Evolutionary conservation across 371 early-diverging fungal genomes (phyloP).

Genomic region (Zychaea mexicana): DNA sequence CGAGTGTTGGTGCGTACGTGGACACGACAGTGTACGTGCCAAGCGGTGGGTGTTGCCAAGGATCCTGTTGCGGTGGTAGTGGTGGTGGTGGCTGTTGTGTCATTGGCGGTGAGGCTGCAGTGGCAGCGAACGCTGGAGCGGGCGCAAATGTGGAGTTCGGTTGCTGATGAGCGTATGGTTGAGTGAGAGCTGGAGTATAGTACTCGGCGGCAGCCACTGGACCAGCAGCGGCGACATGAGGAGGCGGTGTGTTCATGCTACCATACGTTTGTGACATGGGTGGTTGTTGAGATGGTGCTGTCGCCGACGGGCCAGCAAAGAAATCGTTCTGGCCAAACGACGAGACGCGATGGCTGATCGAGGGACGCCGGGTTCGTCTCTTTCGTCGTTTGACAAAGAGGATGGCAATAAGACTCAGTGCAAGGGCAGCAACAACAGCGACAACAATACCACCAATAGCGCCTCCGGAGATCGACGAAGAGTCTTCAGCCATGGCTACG

Average conservation of each 20-base stretch:
- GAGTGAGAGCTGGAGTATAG: not conserved
- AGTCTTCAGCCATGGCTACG: not conserved
- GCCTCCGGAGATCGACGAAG: constrained; percentile 1
- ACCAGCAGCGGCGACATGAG: not conserved
- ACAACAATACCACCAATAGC: constrained; percentile 12
- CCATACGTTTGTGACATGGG: not conserved
- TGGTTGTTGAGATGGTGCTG: not conserved
- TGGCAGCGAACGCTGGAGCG: not conserved
- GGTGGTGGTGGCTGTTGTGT: not conserved
- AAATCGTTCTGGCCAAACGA: constrained; percentile 11
- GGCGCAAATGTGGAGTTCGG: not conserved
- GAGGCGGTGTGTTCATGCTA: not conserved
- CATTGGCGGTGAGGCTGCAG: constrained; percentile 1
- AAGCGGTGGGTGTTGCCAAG: constrained; percentile 17
- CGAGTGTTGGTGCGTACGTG: constrained; percentile 33
- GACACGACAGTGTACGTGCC: constrained; percentile 44
- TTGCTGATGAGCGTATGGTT: not conserved
- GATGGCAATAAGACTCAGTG: not conserved
- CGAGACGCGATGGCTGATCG: constrained; percentile 1
- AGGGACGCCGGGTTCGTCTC: not conserved
- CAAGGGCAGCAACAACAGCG: not conserved
- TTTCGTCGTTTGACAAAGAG: constrained; percentile 3
- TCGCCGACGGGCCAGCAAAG: constrained; percentile 3
- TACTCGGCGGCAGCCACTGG: not conserved
- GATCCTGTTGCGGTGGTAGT: not conserved